Evolutionary conservation across 805 yeast species (phyloP).

Genomic region (Scheffersomyces ergatensis): DNA sequence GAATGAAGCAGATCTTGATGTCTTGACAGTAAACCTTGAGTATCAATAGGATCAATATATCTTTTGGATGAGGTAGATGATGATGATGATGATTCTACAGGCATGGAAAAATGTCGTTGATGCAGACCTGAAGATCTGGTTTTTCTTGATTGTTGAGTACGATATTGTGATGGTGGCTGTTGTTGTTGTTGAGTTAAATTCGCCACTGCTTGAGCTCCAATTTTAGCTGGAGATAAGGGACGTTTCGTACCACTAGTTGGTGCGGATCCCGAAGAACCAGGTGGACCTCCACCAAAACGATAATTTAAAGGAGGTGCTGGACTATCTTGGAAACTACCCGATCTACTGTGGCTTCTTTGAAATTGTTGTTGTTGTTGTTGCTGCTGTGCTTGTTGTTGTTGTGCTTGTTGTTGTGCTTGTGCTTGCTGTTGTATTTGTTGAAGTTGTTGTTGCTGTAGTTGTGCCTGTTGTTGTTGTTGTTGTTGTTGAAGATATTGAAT

Average conservation of each 20-base stretch:
- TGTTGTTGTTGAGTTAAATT: conserved; percentile 33
- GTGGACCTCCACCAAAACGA: conserved; percentile 30
- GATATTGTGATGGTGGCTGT: conserved; percentile 10
- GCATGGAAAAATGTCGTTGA: conserved; percentile 45
- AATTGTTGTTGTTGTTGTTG: conserved; percentile 8
- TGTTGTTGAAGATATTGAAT: conserved; percentile 1
- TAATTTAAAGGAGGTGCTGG: conserved; percentile 32
- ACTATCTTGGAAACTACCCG: conserved; percentile 13
- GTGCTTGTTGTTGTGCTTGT: conserved; percentile 7
- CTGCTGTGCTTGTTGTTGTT: conserved; percentile 6
- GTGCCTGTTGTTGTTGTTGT: conserved; percentile 5
- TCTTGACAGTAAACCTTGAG: background rate
- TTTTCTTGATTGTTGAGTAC: conserved; percentile 10
- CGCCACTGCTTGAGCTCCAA: conserved; percentile 74
- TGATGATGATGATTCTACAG: conserved; percentile 19
- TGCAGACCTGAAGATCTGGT: conserved; percentile 19
- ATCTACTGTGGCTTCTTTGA: background rate
- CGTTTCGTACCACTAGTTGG: conserved; percentile 15
- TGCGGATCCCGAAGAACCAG: conserved; percentile 1
- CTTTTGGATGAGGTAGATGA: background rate
- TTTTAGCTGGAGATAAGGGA: conserved; percentile 64
- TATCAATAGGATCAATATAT: conserved; percentile 2
- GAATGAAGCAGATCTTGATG: conserved; percentile 12
- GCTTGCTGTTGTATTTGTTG: conserved; percentile 6
- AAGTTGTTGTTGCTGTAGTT: conserved; percentile 6